Evolutionary conservation across 106 monocot genomes (phyloP).

Genomic region (Chionographis japonica): DNA sequence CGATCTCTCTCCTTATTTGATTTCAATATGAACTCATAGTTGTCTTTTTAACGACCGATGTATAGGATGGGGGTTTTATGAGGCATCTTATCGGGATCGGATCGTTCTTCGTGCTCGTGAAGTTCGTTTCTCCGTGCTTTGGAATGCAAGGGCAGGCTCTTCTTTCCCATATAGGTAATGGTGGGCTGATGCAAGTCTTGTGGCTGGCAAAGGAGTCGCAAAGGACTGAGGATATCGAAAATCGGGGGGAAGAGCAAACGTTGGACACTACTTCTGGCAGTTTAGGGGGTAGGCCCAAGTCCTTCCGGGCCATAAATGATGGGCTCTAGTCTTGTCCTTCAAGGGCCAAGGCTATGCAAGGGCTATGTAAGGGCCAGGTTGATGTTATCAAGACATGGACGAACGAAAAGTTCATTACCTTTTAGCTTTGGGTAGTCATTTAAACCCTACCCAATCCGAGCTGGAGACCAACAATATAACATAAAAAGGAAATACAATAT

Average conservation of each 20-base stretch:
- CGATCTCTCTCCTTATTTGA: neutral
- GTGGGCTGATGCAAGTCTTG: slow-evolving; percentile 68
- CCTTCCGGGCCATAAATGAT: no score
- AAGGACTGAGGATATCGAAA: neutral
- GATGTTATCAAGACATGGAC: no score
- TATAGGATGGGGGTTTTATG: slow-evolving; percentile 24
- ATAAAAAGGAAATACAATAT: no score
- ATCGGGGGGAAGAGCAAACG: neutral
- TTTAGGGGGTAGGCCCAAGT: no score
- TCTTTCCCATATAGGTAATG: slow-evolving; percentile 52
- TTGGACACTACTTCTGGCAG: no score
- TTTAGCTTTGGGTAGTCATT: no score
- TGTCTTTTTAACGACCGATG: neutral
- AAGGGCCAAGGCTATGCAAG: no score
- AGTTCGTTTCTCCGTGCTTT: slow-evolving; percentile 19
- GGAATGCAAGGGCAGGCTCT: slow-evolving; percentile 22
- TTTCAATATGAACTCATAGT: neutral
- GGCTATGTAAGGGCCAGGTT: no score
- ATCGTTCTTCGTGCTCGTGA: slow-evolving; percentile 31
- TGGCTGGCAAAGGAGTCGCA: slow-evolving; percentile 39
- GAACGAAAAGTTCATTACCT: no score
- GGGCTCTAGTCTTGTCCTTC: no score
- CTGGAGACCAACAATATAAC: no score
- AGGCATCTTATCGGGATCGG: slow-evolving; percentile 33
- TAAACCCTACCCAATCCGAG: no score